Evolutionary conservation across 2,329 filamentous ascomycete species (phyloP), one percentile per base, ranked within the genome.

Genomic region (Colletotrichum sp.): DNA sequence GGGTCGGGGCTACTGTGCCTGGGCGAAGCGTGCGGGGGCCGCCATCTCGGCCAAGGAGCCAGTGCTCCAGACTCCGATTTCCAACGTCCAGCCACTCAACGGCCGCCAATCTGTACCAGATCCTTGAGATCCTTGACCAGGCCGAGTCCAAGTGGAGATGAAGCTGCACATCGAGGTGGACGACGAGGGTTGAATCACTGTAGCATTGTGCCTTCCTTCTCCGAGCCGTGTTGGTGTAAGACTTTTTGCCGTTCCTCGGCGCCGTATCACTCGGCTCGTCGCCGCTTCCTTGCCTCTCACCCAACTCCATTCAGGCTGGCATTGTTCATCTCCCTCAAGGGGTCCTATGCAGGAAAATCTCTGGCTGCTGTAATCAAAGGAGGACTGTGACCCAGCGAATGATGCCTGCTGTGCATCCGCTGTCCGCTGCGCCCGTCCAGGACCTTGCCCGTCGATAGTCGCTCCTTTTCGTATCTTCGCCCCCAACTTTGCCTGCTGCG

Each of bases 281-380:
- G 13, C 34, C 38, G 21, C 38, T 61, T 30, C 36, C 52, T n/a
- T 58, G 30, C 58, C 38, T 28, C 21, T 26, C 16, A 5, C 28
- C 32, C 66, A 56, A 28, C 4, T 24, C 55, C 55, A 28, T 58
- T 56, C 26, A 34, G 66, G 48, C 30, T 36, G 43, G 62, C 73
- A 72, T 75, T 66, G 62, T 28, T 72, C 73, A 75, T 75, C 69
- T 72, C 62, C 62, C 62, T 68, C 38, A 38, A 72, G 30, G 56
- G 69, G 34, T 21, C n/a, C 32, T 62, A 62, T 9, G 38, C 62
- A 52, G 26, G 16, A 13, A 28, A 21, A 4, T 21, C 28, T 30
- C 26, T 26, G 24, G 52, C 61, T 55, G 55, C 69, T 72, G 61
- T 21, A 71, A 61, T 52, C 48, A 59, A 59, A 52, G 43, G 43